A percentile compares a stretch with the other conserved stretches of the same genome.
Conservation (phyloP, 148 eudicot genomes). For the Dysphania ambrosioides region DNA sequence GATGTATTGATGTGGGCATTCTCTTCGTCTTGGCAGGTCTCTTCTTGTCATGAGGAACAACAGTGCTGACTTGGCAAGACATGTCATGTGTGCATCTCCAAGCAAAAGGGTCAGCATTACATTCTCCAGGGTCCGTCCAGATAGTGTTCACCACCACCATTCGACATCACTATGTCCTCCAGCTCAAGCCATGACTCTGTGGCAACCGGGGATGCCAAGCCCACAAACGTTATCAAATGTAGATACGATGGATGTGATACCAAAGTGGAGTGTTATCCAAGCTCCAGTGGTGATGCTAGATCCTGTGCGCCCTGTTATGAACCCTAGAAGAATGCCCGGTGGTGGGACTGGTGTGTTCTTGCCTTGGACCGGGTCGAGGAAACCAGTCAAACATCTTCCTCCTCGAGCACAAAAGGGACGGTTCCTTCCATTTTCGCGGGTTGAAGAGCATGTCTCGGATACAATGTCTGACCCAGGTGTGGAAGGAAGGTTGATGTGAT, state of each 20-base stretch:
- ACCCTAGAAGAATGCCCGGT: constrained; percentile 44
- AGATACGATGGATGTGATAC: constrained; percentile 37
- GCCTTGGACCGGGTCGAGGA: constrained; percentile 76
- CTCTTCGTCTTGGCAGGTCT: constrained; percentile 42
- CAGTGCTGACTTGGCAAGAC: constrained; percentile 85
- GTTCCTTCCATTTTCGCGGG: constrained; percentile 43
- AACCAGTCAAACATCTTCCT: constrained; percentile 73
- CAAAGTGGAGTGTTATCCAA: constrained; percentile 61
- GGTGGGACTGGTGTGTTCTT: constrained; percentile 95
- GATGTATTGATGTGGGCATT: neutral
- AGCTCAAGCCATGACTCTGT: constrained; percentile 51
- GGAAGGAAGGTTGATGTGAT: constrained; percentile 34
- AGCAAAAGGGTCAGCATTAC: constrained; percentile 74
- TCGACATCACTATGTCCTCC: constrained; percentile 33
- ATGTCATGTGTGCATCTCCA: constrained; percentile 77
- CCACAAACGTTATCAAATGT: constrained; percentile 42
- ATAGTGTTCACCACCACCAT: constrained; percentile 35
- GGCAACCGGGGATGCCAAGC: constrained; percentile 67
- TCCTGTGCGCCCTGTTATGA: constrained; percentile 50
- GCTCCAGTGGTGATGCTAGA: constrained; percentile 70
- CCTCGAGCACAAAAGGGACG: constrained; percentile 80
- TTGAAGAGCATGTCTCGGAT: constrained; percentile 37
- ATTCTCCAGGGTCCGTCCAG: constrained; percentile 63
- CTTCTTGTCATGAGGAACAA: constrained; percentile 88
- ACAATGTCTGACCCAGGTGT: constrained; percentile 50